Base-by-base conservation (phyloP, 345 rosid genomes). In the Rhizophora apiculata region DNA sequence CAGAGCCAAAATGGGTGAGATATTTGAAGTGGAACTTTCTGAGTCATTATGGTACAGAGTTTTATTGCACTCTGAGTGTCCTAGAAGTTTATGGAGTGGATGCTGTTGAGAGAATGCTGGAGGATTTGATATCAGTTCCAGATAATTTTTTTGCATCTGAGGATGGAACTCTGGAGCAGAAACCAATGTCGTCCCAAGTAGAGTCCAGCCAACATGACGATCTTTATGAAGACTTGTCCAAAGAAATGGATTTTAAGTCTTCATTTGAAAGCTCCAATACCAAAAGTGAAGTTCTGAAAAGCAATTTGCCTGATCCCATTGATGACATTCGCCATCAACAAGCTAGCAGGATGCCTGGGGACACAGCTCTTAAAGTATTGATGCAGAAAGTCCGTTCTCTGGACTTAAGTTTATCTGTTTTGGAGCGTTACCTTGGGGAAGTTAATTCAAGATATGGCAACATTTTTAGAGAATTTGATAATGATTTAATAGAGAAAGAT, bases 61-160 rank as follows among this genome's bases (percentile, higher is more conserved):
- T 96, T 80, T 96, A 96, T 68, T 96, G 99, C 71, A 96, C 99
- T 1, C 76, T 92, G 59, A 96, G 98, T 66, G 74, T 86, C 60
- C 53, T 92, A 30, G 95, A 92, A 84, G 96, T 87, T 22, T 92
- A 83, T 62, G 98, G 99, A 68, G 98, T 96, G 55, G 98, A 96
- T 81, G 97, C 98, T 18, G 94, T 92, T 69, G 99, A 96, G 76
- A 56, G 88, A 76, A 90, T 92, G 98, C 81, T 96, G 64, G 98
- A 90, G 78, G 99, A 96, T 86, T 80, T 92, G 85, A 88, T 96
- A 56, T 82, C 88, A 20, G 84, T 73, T 65, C 88, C 89, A 69
- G 88, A 81, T 68, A 80, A 79, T 15, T 10, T 79, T 49, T 82
- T 81, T 73, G 76, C 70, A 37, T 62, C 79, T 5, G 83, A 81